These are phyloP conservation scores for Paecilomyces niveus DNA, from an alignment of 2,329 filamentous ascomycete genomes.

Conservation along the genomic window DNA sequence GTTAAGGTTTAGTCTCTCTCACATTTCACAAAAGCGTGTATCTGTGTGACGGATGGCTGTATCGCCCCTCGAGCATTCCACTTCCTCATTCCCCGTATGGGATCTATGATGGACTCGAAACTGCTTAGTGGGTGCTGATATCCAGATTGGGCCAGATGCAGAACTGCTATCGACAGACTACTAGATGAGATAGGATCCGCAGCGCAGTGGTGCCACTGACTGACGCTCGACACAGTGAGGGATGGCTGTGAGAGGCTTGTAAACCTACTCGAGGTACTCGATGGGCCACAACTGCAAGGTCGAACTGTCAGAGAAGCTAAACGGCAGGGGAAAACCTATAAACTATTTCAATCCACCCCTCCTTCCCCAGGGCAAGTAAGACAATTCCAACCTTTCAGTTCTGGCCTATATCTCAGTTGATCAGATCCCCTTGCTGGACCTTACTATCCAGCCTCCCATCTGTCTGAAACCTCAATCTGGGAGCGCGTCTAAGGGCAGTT, in stretches of 20 bases:
- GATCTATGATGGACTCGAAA: constrained; percentile 2
- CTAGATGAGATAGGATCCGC: constrained; percentile 9
- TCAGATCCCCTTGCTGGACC: constrained; percentile 11
- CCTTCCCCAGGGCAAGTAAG: constrained; percentile 2
- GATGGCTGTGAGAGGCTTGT: neutral
- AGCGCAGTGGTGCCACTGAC: constrained; percentile 1
- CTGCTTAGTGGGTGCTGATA: constrained; percentile 2
- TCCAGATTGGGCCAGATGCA: constrained; percentile 9
- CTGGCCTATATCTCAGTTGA: neutral
- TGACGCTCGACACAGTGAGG: neutral
- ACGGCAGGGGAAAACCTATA: constrained; percentile 6
- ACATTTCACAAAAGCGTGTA: neutral
- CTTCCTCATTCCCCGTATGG: constrained; percentile 6
- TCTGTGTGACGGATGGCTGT: neutral
- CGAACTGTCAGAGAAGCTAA: constrained; percentile 4
- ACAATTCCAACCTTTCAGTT: constrained; percentile 5
- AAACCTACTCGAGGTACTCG: neutral
- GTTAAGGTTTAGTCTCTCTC: constrained; percentile 1
- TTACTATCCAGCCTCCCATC: constrained; percentile 7
- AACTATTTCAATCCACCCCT: constrained; percentile 9
- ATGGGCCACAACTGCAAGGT: constrained; percentile 7
- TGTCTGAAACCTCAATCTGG: constrained; percentile 7
- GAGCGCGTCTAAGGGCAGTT: constrained; percentile 10
- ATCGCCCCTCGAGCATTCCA: constrained; percentile 6
- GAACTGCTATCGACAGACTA: constrained; percentile 7